Base-by-base conservation (phyloP, 2,329 filamentous ascomycete genomes). In the Xylariaceae sp. region DNA sequence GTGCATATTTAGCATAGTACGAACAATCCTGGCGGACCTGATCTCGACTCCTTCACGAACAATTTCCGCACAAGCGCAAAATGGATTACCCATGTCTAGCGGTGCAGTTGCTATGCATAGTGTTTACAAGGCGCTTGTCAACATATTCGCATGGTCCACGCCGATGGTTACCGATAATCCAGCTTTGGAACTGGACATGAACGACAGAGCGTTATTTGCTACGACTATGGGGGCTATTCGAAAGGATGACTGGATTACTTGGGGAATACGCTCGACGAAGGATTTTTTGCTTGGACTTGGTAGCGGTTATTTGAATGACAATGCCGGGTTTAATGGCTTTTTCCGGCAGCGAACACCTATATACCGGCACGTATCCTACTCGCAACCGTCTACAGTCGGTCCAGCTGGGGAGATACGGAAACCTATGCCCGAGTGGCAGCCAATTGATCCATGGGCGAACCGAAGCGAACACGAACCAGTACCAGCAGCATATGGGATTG, bases 1-100 rank as follows among this genome's bases (percentile, higher is more conserved):
- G 15, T 79, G 76, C 55, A 72, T 81, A n/a, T 78, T 81, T 51
- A 79, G 75, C 53, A 64, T 76, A 19, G 67, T 73, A 16, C 69
- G 71, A 37, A 74, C 74, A 1, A 65, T 81, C 2, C 59, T 79
- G 4, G 62, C 71, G 13, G 73, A 78, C 41, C 61, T 74, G 26
- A 61, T 64, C 17, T 61, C 64, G 18, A 60, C 60, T 16, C 54
- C 53, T n/a, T 48, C 59, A 18, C 52, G 59, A 37, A 46, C 47
- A 3, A 45, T 55, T 29, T 39, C 54, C 13, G 34, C 44, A 4
- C 58, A 59, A 31, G 36, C 55, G 15, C 56, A 55, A 42, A 48
- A 50, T 9, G 50, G 48, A 11, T 44, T 53, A 34, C 49, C 55
- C 13, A 54, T 56, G 41, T 47, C 55, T 9, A 26, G 52, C 18